Base-by-base conservation (phyloP, 73 alveolate genomes). In the Stentor roeselii region DNA sequence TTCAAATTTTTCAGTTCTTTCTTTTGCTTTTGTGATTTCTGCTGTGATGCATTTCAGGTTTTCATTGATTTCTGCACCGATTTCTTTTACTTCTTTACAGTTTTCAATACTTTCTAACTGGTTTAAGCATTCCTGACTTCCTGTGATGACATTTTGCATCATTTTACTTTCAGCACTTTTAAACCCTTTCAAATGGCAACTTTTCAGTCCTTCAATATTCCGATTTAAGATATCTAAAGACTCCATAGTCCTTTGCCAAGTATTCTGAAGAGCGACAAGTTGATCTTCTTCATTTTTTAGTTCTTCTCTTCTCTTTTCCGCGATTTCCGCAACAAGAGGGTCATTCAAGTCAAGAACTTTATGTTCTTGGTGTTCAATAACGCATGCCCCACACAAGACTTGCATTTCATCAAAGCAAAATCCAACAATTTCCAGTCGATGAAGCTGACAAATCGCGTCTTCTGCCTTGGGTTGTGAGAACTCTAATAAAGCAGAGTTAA, bases 301-400 rank as follows among this genome's bases (percentile, higher is more conserved):
- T 32, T 11, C n/a, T 21, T 21, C 41, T 67, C 34, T 67, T n/a
- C 34, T 67, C 27, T 32, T 67, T 11, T 67, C 80, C 21, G 80
- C 80, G 41, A 67, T 32, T 67, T 67, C 80, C 11, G 37, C 11
- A 1, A 32, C 80, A 27, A 27, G 21, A 21, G 41, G 80, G 2
- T 67, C 80, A 1, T 21, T 34, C 21, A 67, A 40, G 27, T 14
- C 34, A 67, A 30, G 34, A 34, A 27, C 37, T 11, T 67, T 34
- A 67, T 67, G 80, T 36, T 34, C 80, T 67, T 67, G n/a, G 34
- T 67, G 80, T 40, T 67, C 80, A 1, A 67, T 21, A 34, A 67
- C 80, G 41, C 80, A 67, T 67, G 80, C 80, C 2, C 80, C 80
- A 67, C 80, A 67, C 41, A 67, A 40, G 2, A 67, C 41, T 32